Base-by-base conservation (phyloP, 805 yeast genomes). In the Kazachstania martiniae region DNA sequence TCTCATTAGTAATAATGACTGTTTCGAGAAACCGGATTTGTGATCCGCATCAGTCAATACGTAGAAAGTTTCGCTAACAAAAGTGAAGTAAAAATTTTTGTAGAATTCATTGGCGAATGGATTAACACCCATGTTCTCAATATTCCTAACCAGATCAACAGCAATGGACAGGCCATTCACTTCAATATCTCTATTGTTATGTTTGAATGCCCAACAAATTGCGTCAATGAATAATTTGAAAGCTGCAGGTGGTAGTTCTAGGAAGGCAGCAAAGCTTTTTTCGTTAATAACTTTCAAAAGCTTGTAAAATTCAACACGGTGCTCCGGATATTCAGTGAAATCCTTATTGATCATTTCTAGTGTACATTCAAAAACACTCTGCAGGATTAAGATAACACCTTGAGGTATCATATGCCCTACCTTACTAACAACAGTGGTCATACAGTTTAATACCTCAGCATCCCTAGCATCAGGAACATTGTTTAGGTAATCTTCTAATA, bases 1-100 rank as follows among this genome's bases (percentile, higher is more conserved):
- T 54, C 77, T 81, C 37, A 94, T 78, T 47, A 91, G 68, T 41
- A 93, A 66, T 50, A 81, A 80, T 6, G 94, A 70, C 62, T 91
- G 99, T 44, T 77, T 70, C 40, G 79, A 73, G 65, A 91, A 91
- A 2, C 97, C 97, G 18, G 97, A 84, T 62, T 91, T 89, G 60
- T 91, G 99, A 59, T 91, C 99, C 7, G 95, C 78, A 57, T 91
- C 97, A 3, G 98, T 91, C 36, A 91, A 68, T 21, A 91, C 97
- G 49, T 72, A 82, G 55, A 91, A 91, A 1, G 94, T 81, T 56
- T 91, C 99, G 37, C 91, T 76, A 40, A 91, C 70, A 37, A 91
- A 85, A 32, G 84, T 79, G 68, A 85, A 81, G 57, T 81, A 87
- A 55, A 80, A 91, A 53, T 77, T 85, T 54, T 79, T 77, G 65